Conservation (phyloP, 73 alveolate species). For the Paramecium biaurelia region DNA sequence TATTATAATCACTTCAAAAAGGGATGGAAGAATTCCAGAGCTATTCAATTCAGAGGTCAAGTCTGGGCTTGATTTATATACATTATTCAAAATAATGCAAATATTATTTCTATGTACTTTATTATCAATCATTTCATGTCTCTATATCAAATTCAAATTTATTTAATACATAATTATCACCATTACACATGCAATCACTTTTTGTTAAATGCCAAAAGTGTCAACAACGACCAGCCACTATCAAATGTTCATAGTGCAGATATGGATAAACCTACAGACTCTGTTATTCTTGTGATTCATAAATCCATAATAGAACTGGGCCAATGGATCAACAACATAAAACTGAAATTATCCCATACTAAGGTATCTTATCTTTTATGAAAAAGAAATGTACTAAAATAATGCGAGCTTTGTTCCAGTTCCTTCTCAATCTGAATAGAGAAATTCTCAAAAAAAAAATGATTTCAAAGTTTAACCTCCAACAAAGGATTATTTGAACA, state of each 20-base stretch:
- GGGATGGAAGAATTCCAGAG: constrained; percentile 60
- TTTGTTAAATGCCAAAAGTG: neutral
- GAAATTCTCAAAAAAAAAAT: constrained; percentile 11
- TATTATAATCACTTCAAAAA: constrained; percentile 63
- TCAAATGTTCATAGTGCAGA: neutral
- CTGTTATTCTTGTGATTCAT: neutral
- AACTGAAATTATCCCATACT: neutral
- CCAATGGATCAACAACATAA: neutral
- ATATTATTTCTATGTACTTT: neutral
- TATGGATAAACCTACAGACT: neutral
- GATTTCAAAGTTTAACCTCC: constrained; percentile 26
- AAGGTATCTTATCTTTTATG: neutral
- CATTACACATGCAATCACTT: neutral
- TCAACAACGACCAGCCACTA: neutral
- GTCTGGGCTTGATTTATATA: constrained; percentile 59
- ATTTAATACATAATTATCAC: neutral
- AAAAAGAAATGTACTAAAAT: neutral
- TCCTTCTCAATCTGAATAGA: neutral
- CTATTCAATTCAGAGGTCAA: constrained; percentile 63
- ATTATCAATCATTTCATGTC: neutral
- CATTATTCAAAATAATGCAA: neutral
- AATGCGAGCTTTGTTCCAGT: neutral
- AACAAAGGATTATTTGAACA: no score
- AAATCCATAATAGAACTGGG: constrained; percentile 26
- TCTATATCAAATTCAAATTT: neutral